phyloP scores from a whole-genome alignment of 179 eudicot species.

The Carnegiea gigantea region DNA sequence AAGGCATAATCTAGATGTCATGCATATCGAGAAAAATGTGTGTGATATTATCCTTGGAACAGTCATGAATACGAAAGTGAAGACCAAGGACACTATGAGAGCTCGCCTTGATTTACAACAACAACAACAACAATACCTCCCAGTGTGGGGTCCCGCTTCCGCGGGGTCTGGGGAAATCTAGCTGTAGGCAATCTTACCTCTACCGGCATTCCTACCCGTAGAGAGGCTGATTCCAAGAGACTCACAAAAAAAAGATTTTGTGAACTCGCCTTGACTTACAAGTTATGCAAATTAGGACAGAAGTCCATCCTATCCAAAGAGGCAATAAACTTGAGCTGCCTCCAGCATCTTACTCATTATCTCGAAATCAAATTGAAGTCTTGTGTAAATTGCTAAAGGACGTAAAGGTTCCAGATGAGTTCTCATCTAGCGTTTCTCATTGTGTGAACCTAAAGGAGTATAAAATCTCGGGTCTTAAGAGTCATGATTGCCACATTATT shows the following conservation, averaged over 20 bases:
- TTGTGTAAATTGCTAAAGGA: conserved; percentile 6
- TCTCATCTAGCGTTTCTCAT: conserved; percentile 12
- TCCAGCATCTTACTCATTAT: background rate
- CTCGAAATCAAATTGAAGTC: conserved; percentile 1
- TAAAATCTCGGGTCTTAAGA: conserved; percentile 4
- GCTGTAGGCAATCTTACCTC: too few relatives aligned
- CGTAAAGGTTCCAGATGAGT: too few relatives aligned
- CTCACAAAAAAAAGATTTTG: too few relatives aligned
- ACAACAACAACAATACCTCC: too few relatives aligned
- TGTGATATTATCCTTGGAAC: background rate
- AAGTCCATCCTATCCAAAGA: background rate
- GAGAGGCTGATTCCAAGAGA: too few relatives aligned
- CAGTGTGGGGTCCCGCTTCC: too few relatives aligned
- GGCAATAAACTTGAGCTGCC: conserved; percentile 12
- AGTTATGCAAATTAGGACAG: background rate
- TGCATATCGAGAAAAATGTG: too few relatives aligned
- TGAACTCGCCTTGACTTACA: background rate
- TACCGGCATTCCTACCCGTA: too few relatives aligned
- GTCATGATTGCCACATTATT: conserved; percentile 15
- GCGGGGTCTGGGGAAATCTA: too few relatives aligned
- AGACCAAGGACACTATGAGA: background rate
- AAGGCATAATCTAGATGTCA: too few relatives aligned
- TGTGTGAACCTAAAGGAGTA: conserved; percentile 11
- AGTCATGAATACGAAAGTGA: conserved; percentile 6
- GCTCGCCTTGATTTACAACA: background rate